Evolutionary conservation across 2,329 filamentous ascomycete genomes (phyloP), one percentile per base, ranked within the genome.

Genomic region (Pyrenophora seminiperda): DNA sequence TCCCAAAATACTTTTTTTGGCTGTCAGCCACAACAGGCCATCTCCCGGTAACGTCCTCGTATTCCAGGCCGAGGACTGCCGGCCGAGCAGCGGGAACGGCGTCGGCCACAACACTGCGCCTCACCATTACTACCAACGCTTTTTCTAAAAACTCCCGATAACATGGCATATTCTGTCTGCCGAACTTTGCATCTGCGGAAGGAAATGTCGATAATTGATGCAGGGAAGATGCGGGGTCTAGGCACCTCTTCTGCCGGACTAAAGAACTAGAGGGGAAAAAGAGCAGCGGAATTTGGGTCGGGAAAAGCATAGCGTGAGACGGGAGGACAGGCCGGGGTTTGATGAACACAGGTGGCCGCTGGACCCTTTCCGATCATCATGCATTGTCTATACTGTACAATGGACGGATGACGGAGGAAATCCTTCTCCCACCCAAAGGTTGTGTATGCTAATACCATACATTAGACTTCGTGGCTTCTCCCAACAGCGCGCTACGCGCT

Each of bases 281-380:
- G 5, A 15, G 22, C 34, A 39, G 17, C 36, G 47, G 36, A 34
- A 15, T 3, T 40, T 30, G 42, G 22, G n/a, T 37, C 30, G 33
- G 15, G 14, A 46, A 30, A 22, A 46, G 34, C 19, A 50, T 40
- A 38, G 47, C 36, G 17, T 32, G 47, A 32, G 36, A 18, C 36
- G 22, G 47, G 13, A 41, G 20, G 29, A 7, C 31, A 18, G 29
- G n/a, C n/a, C 41, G 36, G 41, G 47, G 41, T 45, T 41, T 50
- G 22, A 30, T 41, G 17, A 40, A 33, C 13, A 40, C n/a, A n/a
- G n/a, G 30, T 36, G 15, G 39, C 36, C 22, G 27, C 19, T 40
- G 33, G 20, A 34, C 41, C 20, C 36, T 31, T 17, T 37, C 22
- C 14, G 34, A 34, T 18, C 40, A 38, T 19, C 22, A 27, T 27